Percentiles rank a stretch among this genome's conserved stretches.
Conservation (phyloP, 306 rosid genomes). For the Heteromeles arbutifolia region DNA sequence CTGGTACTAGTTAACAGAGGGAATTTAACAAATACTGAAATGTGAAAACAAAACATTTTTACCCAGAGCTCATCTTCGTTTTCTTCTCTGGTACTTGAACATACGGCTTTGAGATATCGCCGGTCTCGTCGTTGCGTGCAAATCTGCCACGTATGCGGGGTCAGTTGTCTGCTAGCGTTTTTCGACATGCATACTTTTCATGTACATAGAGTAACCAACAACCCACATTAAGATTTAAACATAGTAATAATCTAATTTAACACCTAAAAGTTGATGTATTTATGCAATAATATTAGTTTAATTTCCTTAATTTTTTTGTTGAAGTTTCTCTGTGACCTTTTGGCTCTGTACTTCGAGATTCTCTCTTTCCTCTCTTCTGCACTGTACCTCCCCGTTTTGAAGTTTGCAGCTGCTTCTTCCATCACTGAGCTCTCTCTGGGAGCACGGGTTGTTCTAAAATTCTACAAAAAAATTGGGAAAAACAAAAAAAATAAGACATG, state of each 20-base stretch:
- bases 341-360: constrained; percentile 85
- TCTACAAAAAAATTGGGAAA: constrained; percentile 22
- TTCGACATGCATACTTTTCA: constrained; percentile 85
- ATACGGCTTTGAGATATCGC: constrained; percentile 50
- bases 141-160: constrained; percentile 94
- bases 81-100: constrained; percentile 47
- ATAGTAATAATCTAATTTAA: neutral
- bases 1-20: neutral
- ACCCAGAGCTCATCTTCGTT: constrained; percentile 82
- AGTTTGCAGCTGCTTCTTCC: constrained; percentile 44
- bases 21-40: neutral
- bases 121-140: constrained; percentile 70
- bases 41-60: neutral
- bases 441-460: constrained; percentile 23
- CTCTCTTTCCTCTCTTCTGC: constrained; percentile 78
- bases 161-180: constrained; percentile 89
- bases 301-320: constrained; percentile 84
- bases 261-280: neutral
- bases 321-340: constrained; percentile 83
- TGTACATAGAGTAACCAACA: constrained; percentile 7
- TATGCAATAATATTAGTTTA: neutral
- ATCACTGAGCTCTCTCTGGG: constrained; percentile 34
- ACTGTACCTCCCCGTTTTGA: constrained; percentile 68
- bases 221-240: neutral
- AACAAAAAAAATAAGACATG: neutral